Evolutionary conservation across 805 yeast genomes (phyloP), one percentile per base, ranked within the genome.

Genomic region (Wickerhamomyces chambardii): DNA sequence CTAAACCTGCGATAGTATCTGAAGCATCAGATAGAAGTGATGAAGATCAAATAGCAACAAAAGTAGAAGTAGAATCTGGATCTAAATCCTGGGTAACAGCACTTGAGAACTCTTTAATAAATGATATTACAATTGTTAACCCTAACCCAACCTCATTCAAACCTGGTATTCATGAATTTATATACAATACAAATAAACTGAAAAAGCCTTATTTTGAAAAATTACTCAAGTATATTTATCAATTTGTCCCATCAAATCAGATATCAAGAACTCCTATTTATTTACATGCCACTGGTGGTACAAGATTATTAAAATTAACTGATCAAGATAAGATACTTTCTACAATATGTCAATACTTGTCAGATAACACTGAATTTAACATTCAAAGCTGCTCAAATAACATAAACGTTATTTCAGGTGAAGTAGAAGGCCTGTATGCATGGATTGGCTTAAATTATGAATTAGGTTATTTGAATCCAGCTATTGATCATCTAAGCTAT

Each of bases 391-490:
- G 86, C 52, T 47, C 53, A 3, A 53, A 73, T 2, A 86, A 79
- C 48, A 59, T 78, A 16, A 73, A 72, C 41, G 64, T 75, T 11
- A 68, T 80, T 7, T 75, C 73, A 38, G 86, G 85, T 0, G 81
- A 77, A 40, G 55, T 64, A 4, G 86, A 80, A 50, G 86, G 85
- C 0, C 41, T 78, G 11, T 75, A 75, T 44, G 78, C 80, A 2
- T 80, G 86, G 86, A 55, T 78, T 8, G 68, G 82, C 0, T 51
- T 78, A 18, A 80, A 79, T 47, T 75, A 73, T 34, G 49, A 75
- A 41, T 59, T 69, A 21, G 74, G 73, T 2, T 48, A 72, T 0
- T 55, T 74, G 26, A 50, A 47, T 15, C 30, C 37, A 4, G 35
- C 50, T n/a, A 64, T n/a, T n/a, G n/a, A n/a, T n/a, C n/a, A n/a